A percentile compares a stretch with the other conserved stretches of the same genome.
These are phyloP conservation scores for Cutaneotrichosporon sp. DNA, from an alignment of 1,284 basidiomycete genomes.

Conservation along the genomic window DNA sequence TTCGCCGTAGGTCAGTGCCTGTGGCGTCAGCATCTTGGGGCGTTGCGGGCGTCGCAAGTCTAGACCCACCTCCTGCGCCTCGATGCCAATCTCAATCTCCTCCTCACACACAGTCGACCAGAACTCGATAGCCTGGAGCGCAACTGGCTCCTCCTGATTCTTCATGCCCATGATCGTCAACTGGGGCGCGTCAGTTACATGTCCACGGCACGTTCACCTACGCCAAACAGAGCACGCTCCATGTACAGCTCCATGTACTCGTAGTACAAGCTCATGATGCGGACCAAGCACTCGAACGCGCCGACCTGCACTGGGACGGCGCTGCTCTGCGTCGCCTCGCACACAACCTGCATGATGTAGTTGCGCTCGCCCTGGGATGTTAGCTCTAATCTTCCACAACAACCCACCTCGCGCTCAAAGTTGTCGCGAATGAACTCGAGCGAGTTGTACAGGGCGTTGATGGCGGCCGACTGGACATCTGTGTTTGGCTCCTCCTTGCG, in stretches of 20 bases:
- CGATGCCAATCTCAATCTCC: conserved; percentile 87
- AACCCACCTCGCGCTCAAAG: conserved; percentile 85
- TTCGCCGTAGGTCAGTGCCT: conserved; percentile 81
- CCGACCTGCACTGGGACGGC: conserved; percentile 78
- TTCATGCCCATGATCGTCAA: conserved; percentile 99
- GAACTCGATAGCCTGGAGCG: conserved; percentile 96
- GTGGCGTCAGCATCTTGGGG: too few relatives aligned
- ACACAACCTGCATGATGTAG: conserved; percentile 99
- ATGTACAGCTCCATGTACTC: conserved; percentile 99
- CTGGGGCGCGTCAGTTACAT: conserved; percentile 52
- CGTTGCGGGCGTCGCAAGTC: too few relatives aligned
- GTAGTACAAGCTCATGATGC: conserved; percentile 97
- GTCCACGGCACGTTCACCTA: conserved; percentile 50
- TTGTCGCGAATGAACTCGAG: conserved; percentile 97
- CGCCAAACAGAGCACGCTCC: conserved; percentile 97
- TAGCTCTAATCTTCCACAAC: not conserved
- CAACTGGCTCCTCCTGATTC: conserved; percentile 82
- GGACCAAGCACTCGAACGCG: conserved; percentile 91
- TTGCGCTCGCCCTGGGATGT: conserved; percentile 81
- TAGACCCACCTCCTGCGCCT: conserved; percentile 66
- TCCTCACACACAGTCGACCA: conserved; percentile 99
- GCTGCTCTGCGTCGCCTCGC: conserved; percentile 89
- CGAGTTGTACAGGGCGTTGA: conserved; percentile 90
- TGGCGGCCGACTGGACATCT: conserved; percentile 92
- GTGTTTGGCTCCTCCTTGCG: conserved; percentile 90